Evolutionary conservation across 129 eudicot genomes (phyloP).

Genomic region (Calendula officinalis): DNA sequence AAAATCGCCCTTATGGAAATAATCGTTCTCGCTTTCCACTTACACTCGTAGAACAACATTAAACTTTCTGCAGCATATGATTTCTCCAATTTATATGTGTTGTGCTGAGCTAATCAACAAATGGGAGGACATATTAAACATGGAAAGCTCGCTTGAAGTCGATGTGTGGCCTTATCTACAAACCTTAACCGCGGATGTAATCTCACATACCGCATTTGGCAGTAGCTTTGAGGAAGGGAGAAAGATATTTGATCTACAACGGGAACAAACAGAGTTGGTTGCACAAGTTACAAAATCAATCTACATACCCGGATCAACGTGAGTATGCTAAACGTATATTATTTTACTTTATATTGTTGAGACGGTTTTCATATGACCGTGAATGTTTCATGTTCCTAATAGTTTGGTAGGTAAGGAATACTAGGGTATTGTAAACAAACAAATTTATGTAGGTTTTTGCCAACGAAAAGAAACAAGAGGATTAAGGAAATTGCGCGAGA

Average conservation of each 20-base stretch:
- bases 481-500: conserved; percentile 20
- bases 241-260: conserved; percentile 26
- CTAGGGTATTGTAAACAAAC: background rate
- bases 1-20: too few relatives aligned
- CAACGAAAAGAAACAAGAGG: conserved; percentile 29
- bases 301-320: conserved; percentile 37
- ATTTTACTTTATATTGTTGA: background rate
- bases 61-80: conserved; percentile 22
- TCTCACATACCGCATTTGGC: conserved; percentile 29
- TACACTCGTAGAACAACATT: background rate
- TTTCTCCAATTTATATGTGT: conserved; percentile 17
- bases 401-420: too few relatives aligned
- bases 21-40: background rate
- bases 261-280: conserved; percentile 20
- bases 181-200: conserved; percentile 5
- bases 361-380: too few relatives aligned
- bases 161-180: conserved; percentile 30
- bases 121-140: conserved; percentile 4
- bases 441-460: conserved; percentile 12
- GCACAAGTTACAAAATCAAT: background rate
- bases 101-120: conserved; percentile 24
- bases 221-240: conserved; percentile 25
- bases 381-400: too few relatives aligned
- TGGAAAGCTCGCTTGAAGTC: conserved; percentile 15
- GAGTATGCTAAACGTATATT: background rate